Evolutionary conservation across 2,329 filamentous ascomycete genomes (phyloP), one percentile per base, ranked within the genome.

Genomic region (Nemania bipapillata): DNA sequence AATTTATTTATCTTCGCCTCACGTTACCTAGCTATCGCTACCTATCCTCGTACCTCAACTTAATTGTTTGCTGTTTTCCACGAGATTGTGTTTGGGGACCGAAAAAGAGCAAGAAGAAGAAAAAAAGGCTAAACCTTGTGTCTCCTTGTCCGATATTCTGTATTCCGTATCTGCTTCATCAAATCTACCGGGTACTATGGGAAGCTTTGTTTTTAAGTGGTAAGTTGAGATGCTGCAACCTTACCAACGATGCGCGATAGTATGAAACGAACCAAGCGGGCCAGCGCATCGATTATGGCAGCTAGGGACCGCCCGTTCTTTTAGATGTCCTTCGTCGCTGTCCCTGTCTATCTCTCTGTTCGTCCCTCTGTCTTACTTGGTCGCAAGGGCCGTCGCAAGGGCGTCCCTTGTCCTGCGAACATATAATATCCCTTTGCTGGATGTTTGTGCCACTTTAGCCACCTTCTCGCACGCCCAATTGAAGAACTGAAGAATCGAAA

Each of bases 131-230:
- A 55, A 69, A 20, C 5, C 30, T 56, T 12, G 17, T 1, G 15
- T 35, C 35, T 40, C 32, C 42, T 54, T 55, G 22, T 61, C 40
- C 32, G 40, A 61, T 58, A 65, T 56, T 56, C 32, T 58, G 52
- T 63, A 63, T 32, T 26, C 15, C n/a, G 12, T 32, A 22, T 53
- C 15, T 50, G 26, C 53, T 4, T 22, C 20, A 2, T 49, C 35
- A 1, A 24, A 45, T 56, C 56, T 54, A 11, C 22, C 15, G 20
- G n/a, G n/a, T 40, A 82, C 77, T 73, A 90, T 91, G 88, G 89
- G 87, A 76, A 90, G 83, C 82, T 91, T 88, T 78, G 88, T 88
- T 58, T 92, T 92, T 83, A 89, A 86, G 80, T 92, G 90, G 90
- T 92, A 82, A 82, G 89, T 85, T 55, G 26, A 54, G 35, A 35